Conservation (phyloP, 2,329 filamentous ascomycete species). For the Pyricularia sp. region DNA sequence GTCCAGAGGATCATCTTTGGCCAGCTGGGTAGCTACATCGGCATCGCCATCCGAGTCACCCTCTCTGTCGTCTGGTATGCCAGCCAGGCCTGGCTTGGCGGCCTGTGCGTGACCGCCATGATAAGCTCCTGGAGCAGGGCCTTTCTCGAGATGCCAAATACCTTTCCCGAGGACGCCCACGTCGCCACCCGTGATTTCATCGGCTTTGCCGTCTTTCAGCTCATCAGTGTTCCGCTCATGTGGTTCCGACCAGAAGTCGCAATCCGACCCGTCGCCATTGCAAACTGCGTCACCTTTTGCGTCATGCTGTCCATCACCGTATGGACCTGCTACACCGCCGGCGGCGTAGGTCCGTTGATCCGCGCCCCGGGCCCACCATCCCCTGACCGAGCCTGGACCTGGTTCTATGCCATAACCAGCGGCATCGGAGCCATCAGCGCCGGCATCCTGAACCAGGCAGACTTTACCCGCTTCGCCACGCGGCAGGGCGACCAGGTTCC, state of each 20-base stretch:
- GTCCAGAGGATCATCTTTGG: conserved; percentile 29
- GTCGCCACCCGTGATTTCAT: conserved; percentile 18
- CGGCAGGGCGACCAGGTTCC: conserved; percentile 29
- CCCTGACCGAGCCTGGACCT: conserved; percentile 23
- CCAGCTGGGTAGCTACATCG: conserved; percentile 28
- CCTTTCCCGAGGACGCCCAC: conserved; percentile 13
- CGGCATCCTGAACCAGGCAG: conserved; percentile 33
- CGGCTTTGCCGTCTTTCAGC: conserved; percentile 20
- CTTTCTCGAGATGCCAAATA: conserved; percentile 16
- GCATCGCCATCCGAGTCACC: conserved; percentile 26
- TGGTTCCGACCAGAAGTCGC: conserved; percentile 31
- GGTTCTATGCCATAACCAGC: conserved; percentile 27
- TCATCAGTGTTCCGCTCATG: conserved; percentile 26
- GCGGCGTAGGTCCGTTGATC: conserved; percentile 19
- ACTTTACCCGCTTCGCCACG: conserved; percentile 32
- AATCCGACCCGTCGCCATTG: conserved; percentile 17
- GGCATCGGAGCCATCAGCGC: conserved; percentile 33
- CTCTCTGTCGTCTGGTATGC: conserved; percentile 29
- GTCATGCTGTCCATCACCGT: conserved; percentile 23
- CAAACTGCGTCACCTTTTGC: conserved; percentile 20
- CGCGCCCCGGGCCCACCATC: conserved; percentile 10
- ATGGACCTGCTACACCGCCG: conserved; percentile 22
- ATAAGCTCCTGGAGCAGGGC: conserved; percentile 12
- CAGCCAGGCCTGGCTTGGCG: conserved; percentile 22
- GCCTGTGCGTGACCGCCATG: conserved; percentile 16